These are phyloP conservation scores for Colletotrichum tabaci DNA, from an alignment of 2,329 filamentous ascomycete species.

Conservation along the genomic window DNA sequence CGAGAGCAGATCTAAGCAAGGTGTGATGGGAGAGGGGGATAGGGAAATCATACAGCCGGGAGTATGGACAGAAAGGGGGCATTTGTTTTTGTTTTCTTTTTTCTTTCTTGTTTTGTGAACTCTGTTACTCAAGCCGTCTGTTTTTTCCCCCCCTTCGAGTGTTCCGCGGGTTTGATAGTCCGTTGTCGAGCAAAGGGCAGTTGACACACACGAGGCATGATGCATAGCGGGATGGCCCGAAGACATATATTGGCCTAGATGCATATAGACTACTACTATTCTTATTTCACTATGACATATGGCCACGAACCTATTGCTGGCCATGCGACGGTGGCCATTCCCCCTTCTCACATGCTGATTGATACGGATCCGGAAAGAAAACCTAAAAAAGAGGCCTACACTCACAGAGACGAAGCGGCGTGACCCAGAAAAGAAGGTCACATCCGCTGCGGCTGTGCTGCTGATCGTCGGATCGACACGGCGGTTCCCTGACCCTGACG, in stretches of 20 bases:
- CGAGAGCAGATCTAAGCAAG: neutral
- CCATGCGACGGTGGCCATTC: no score
- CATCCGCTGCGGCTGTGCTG: conserved; percentile 32
- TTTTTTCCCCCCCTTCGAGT: neutral
- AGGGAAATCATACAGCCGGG: conserved; percentile 33
- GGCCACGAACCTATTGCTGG: no score
- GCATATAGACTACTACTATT: conserved; percentile 38
- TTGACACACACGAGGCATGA: conserved; percentile 37
- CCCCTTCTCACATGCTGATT: neutral
- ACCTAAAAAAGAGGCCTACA: neutral
- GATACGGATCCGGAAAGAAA: neutral
- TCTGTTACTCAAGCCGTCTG: neutral
- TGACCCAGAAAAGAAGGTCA: conserved; percentile 33
- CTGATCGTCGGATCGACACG: conserved; percentile 29
- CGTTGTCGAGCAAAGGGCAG: conserved; percentile 23
- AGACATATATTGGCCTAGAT: conserved; percentile 32
- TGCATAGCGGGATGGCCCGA: conserved; percentile 38
- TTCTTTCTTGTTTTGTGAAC: neutral
- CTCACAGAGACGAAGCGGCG: neutral
- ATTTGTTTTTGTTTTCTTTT: conserved; percentile 6
- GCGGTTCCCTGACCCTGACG: conserved; percentile 1
- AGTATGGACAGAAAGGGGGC: conserved; percentile 36
- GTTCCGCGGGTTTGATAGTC: no score
- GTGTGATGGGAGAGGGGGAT: conserved; percentile 9
- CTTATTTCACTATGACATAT: neutral